Base-by-base conservation (phyloP, 495 filamentous ascomycete genomes). In the Collariella sp. region DNA sequence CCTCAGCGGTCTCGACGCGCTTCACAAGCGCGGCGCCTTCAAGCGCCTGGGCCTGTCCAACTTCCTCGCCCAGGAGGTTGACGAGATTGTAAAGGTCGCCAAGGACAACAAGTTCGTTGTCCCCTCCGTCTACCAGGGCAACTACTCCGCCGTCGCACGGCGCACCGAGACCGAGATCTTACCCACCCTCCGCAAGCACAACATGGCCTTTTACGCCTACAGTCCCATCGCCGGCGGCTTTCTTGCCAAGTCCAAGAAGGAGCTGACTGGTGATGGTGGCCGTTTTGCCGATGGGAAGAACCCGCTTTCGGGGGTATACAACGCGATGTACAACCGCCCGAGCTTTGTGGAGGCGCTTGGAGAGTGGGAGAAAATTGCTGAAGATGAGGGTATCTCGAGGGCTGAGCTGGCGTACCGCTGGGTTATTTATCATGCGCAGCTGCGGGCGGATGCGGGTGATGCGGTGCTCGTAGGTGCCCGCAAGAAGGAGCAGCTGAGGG, bases 101-200 rank as follows among this genome's bases (percentile, higher is more conserved):
- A 59, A 67, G 7, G 46, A 56, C n/a, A 67, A 79, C 26, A 74
- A 72, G 34, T 84, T 78, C 73, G 73, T 83, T 42, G 75, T 79
- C 23, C 81, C 82, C 0, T 75, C 71, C 7, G 81, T 83, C 19
- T 85, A 79, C 66, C 80, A 85, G 56, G 81, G 77, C 16, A 75
- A 83, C 59, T 85, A 86, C 62, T 79, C 83, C 63, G 75, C 81
- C 10, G 76, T 85, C 7, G 78, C 75, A 26, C 75, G 79, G 12
- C 52, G 62, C 11, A 62, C 75, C 11, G 78, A 82, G 54, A 59
- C 58, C 7, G 57, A 56, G 18, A 65, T 79, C 5, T 64, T 79
- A 18, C 76, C 77, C 9, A 9, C 26, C 26, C 26, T 81, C 0
- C 74, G 70, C 51, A 68, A 76, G 47, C 68, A 74, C 35, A 58